phyloP scores from a whole-genome alignment of 805 yeast species.

The Yamadazyma laniorum region DNA sequence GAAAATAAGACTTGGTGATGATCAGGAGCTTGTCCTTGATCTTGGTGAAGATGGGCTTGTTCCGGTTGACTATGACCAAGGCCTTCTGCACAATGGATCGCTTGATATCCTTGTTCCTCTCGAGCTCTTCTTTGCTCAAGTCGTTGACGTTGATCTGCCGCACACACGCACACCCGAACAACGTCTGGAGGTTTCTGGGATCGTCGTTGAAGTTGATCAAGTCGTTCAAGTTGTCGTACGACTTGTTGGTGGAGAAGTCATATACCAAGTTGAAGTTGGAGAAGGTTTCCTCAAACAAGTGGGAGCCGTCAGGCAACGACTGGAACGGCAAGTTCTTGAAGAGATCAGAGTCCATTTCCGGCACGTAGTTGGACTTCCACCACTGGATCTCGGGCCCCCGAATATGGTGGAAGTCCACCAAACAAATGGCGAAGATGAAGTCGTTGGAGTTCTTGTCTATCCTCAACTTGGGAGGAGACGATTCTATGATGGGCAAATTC shows the following conservation, averaged over 20 bases:
- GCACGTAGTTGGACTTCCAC: conserved; percentile 57
- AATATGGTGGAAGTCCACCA: conserved; percentile 88
- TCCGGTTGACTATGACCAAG: conserved; percentile 75
- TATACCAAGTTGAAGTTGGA: conserved; percentile 82
- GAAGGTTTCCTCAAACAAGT: conserved; percentile 88
- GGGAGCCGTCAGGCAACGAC: conserved; percentile 95
- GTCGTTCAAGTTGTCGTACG: conserved; percentile 45
- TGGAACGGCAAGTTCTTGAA: conserved; percentile 94
- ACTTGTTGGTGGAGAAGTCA: conserved; percentile 49
- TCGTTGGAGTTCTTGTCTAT: conserved; percentile 20
- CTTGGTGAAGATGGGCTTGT: conserved; percentile 82
- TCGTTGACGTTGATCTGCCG: conserved; percentile 72
- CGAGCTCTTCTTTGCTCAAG: conserved; percentile 43
- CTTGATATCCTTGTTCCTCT: conserved; percentile 62
- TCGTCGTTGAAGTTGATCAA: conserved; percentile 33
- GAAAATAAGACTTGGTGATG: conserved; percentile 81
- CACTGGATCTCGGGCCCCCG: conserved; percentile 95
- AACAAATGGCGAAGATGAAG: conserved; percentile 75
- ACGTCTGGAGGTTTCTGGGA: conserved; percentile 51
- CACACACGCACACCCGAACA: conserved; percentile 95
- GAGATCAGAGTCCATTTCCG: conserved; percentile 34
- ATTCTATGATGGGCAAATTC: conserved; percentile 32
- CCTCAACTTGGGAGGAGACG: conserved; percentile 11
- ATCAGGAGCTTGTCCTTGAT: conserved; percentile 87
- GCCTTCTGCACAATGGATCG: conserved; percentile 91